phyloP scores from a whole-genome alignment of 2,329 filamentous ascomycete species.

The Stagonosporopsis rhizophila region DNA sequence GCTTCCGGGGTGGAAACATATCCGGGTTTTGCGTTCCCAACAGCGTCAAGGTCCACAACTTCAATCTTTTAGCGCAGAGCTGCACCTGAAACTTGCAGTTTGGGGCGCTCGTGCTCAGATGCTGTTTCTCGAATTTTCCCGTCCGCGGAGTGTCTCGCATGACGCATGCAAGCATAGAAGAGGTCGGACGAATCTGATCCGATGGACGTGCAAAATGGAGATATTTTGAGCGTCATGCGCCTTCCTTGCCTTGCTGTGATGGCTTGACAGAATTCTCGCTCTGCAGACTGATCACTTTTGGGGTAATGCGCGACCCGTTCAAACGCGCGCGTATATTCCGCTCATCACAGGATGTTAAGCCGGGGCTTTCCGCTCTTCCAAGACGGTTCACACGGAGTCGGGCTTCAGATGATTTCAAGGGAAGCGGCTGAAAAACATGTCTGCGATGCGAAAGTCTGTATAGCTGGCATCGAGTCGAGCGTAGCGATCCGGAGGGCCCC shows the following conservation, averaged over 20 bases:
- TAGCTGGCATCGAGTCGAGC: constrained; percentile 3
- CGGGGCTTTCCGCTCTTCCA: constrained; percentile 10
- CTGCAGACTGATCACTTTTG: constrained; percentile 10
- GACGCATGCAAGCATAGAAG: not conserved
- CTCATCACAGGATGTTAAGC: constrained; percentile 4
- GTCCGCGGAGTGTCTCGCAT: constrained; percentile 11
- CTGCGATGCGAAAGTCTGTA: not conserved
- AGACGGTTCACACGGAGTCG: constrained; percentile 1
- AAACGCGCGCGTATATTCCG: constrained; percentile 8
- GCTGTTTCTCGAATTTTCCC: not conserved
- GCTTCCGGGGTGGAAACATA: not conserved
- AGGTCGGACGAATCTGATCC: not conserved
- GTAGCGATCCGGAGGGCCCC: not conserved
- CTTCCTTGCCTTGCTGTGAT: not conserved
- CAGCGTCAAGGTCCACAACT: constrained; percentile 10
- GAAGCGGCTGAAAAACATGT: not conserved
- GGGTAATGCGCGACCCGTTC: not conserved
- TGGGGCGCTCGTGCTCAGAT: constrained; percentile 1
- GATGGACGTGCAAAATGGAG: constrained; percentile 1
- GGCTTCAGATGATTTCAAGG: not conserved
- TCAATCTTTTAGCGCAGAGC: not conserved
- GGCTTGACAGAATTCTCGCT: not conserved
- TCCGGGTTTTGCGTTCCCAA: constrained; percentile 9
- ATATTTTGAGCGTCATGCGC: not conserved
- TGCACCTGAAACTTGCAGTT: constrained; percentile 4